Base-by-base conservation (phyloP, 108 stramenopile genomes). In the Pseudonitzschia multistriata region DNA sequence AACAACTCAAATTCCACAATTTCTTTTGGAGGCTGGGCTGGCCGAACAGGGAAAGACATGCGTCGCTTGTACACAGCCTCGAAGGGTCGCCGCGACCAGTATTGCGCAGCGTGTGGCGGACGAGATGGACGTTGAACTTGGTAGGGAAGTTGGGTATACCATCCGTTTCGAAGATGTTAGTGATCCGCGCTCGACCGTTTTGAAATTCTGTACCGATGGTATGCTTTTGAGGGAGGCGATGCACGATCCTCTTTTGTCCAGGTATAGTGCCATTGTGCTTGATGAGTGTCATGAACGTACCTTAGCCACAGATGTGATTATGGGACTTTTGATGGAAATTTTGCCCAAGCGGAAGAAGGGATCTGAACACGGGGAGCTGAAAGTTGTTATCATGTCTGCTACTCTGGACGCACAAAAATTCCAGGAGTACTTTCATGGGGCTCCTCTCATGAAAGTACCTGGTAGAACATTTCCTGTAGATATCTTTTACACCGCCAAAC, bases 241-340 rank as follows among this genome's bases (percentile, higher is more conserved):
- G 99, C 85, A 84, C 34, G 99, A 99, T 91, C 98, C 99, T 1
- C 53, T 94, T 30, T 74, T 98, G 49, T 77, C 77, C 22, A 63
- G 83, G 66, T 98, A 98, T 79, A 90, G 88, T 27, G 96, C 92
- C 72, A 96, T 99, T 56, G 90, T 98, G 8, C 80, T 99, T 21
- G 99, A 99, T 82, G 99, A 99, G 83, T 96, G 96, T 50, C 99
- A 99, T 85, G 99, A 99, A 83, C 79, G 99, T 8, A 98, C 99
- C 0, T 72, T 99, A 71, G 85, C 96, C 10, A 99, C 99, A 8
- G 99, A 99, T 78, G 96, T 99, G n/a, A 82, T 99, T 54, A 98
- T 98, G 97, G 99, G 99, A 7, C 79, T 99, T 14, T 79, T 99
- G 47, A 97, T 97, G 91, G 97, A 99, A 73, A 71, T 98, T 35